Evolutionary conservation across 1,284 basidiomycete species (phyloP).

Genomic region (Rhodotorula sp.): DNA sequence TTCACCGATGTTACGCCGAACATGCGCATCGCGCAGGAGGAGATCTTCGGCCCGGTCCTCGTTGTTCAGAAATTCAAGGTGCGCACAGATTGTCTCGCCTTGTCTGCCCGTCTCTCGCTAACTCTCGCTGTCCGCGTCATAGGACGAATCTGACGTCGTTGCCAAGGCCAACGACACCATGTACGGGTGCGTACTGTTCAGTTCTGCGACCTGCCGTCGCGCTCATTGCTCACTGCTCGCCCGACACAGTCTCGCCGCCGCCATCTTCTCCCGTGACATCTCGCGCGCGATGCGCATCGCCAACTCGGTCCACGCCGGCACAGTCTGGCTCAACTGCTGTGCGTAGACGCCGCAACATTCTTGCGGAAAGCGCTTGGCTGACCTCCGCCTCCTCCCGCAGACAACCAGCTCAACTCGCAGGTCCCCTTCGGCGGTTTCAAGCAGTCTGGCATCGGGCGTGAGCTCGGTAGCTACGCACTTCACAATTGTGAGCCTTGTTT

Average conservation of each 20-base stretch:
- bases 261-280: conserved; percentile 79
- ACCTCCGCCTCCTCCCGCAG: neutral
- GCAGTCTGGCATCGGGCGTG: conserved; percentile 65
- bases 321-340: conserved; percentile 65
- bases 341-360: neutral
- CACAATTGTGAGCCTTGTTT: neutral
- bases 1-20: conserved; percentile 72
- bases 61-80: conserved; percentile 54
- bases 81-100: conserved; percentile 56
- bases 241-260: conserved; percentile 61
- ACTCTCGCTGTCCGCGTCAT: neutral
- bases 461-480: conserved; percentile 73
- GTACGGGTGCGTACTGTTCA: conserved; percentile 66
- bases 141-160: conserved; percentile 55
- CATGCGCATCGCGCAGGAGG: conserved; percentile 86
- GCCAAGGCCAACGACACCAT: conserved; percentile 75
- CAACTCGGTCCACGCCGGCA: conserved; percentile 73
- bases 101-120: conserved; percentile 41
- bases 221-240: too few relatives aligned
- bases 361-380: neutral
- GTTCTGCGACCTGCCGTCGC: too few relatives aligned
- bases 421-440: conserved; percentile 75
- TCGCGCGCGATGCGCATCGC: conserved; percentile 71
- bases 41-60: conserved; percentile 70
- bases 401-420: conserved; percentile 56